Conservation (phyloP, 306 rosid species). For the Vachellia pachyceras region DNA sequence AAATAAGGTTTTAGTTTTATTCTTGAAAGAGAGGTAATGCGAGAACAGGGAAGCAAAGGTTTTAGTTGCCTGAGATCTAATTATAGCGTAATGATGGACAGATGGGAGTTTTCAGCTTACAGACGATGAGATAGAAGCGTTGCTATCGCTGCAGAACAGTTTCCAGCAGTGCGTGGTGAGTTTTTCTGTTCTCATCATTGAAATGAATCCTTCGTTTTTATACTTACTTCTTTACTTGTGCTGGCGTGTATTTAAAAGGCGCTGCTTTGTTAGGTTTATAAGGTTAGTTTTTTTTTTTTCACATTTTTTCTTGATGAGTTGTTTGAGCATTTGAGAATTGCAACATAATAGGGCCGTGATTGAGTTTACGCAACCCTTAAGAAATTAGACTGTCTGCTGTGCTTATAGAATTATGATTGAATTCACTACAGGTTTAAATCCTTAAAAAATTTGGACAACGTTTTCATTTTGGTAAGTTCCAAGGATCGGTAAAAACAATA, state of each 20-base stretch:
- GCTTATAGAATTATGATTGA: background rate
- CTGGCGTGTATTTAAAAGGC: slow-evolving; percentile 2
- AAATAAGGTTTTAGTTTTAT: background rate
- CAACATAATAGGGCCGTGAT: background rate
- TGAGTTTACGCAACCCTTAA: background rate
- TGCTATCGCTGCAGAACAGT: slow-evolving; percentile 65
- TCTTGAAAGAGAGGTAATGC: background rate
- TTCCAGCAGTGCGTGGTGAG: slow-evolving; percentile 96
- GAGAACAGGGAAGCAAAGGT: background rate
- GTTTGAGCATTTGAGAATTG: background rate
- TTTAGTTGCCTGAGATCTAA: slow-evolving; percentile 20
- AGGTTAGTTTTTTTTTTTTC: background rate
- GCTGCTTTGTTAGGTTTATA: background rate
- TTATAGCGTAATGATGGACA: slow-evolving; percentile 24
- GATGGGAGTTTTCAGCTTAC: slow-evolving; percentile 59
- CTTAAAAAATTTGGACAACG: background rate
- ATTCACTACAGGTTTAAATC: background rate
- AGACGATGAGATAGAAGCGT: slow-evolving; percentile 67
- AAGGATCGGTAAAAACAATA: background rate
- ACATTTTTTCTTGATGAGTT: background rate
- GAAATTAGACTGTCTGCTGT: background rate
- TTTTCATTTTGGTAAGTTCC: slow-evolving; percentile 17
- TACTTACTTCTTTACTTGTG: background rate
- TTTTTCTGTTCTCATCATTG: background rate
- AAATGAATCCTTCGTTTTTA: background rate